Evolutionary conservation across 2,329 filamentous ascomycete genomes (phyloP).

Genomic region (Colletotrichum liriopes): DNA sequence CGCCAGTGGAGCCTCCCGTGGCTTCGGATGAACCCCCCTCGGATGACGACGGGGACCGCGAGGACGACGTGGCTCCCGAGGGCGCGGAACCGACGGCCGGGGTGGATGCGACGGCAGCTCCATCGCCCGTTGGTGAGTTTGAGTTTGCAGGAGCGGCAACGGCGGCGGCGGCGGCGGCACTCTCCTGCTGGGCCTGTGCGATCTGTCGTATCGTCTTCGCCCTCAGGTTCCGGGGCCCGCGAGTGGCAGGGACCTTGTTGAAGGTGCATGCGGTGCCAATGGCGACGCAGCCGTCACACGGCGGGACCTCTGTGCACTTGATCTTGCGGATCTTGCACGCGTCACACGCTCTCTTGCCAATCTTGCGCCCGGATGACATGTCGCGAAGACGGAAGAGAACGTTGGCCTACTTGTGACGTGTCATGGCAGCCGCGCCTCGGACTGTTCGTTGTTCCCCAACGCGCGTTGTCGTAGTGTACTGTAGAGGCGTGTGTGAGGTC

Average conservation of each 20-base stretch:
- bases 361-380: conserved; percentile 48
- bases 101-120: not conserved
- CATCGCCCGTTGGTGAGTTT: conserved; percentile 15
- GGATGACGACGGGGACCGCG: conserved; percentile 27
- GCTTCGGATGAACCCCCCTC: conserved; percentile 31
- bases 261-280: conserved; percentile 67
- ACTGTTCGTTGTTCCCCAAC: not conserved
- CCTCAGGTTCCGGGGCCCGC: conserved; percentile 63
- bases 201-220: conserved; percentile 62
- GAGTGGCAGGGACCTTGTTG: conserved; percentile 58
- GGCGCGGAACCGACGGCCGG: conserved; percentile 8
- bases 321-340: conserved; percentile 69
- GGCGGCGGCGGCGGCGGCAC: not conserved
- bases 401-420: conserved; percentile 26
- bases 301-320: conserved; percentile 63
- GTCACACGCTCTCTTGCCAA: conserved; percentile 63
- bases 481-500: conserved; percentile 1
- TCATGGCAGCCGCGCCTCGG: conserved; percentile 34
- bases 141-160: conserved; percentile 4
- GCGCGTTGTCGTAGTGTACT: not conserved
- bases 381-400: conserved; percentile 36
- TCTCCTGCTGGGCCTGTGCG: conserved; percentile 48
- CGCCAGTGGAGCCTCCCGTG: conserved; percentile 7
- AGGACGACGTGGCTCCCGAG: not conserved
- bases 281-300: conserved; percentile 62